Evolutionary conservation across 139 green algal genomes (phyloP).

Genomic region (Pleodorina starrii): DNA sequence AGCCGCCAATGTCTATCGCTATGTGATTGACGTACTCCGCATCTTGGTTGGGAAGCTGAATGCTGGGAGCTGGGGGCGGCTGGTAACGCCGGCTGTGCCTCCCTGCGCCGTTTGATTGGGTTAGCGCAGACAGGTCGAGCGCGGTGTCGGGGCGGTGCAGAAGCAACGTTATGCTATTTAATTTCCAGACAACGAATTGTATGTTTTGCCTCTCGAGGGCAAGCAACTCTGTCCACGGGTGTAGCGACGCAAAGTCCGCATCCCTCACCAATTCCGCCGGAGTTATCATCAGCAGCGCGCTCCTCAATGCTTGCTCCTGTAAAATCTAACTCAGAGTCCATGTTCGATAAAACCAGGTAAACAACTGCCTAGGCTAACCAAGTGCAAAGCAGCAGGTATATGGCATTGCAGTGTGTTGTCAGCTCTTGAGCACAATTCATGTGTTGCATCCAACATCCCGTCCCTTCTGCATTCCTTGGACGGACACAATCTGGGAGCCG

Average conservation of each 20-base stretch:
- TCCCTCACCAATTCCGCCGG: background rate
- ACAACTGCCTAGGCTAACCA: background rate
- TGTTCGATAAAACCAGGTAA: background rate
- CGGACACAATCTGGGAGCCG: no score
- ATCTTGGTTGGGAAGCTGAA: slow-evolving; percentile 94
- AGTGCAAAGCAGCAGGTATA: no score
- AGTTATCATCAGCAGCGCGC: background rate
- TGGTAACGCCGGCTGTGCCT: slow-evolving; percentile 6
- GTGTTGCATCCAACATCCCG: no score
- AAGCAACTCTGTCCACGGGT: background rate
- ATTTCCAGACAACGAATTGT: background rate
- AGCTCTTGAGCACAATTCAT: no score
- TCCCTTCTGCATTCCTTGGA: no score
- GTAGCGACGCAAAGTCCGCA: background rate
- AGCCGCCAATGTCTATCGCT: slow-evolving; percentile 95
- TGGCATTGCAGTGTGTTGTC: no score
- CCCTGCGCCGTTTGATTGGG: background rate
- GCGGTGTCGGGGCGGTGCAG: background rate
- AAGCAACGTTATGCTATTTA: background rate
- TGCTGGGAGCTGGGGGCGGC: slow-evolving; percentile 80
- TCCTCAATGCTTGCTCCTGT: slow-evolving; percentile 43
- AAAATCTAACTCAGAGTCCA: slow-evolving; percentile 41
- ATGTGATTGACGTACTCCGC: slow-evolving; percentile 91
- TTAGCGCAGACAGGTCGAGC: background rate
- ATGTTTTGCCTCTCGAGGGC: background rate